Conservation (phyloP, 2,329 filamentous ascomycete genomes). For the Pseudopyrenochaeta lycopersici region DNA sequence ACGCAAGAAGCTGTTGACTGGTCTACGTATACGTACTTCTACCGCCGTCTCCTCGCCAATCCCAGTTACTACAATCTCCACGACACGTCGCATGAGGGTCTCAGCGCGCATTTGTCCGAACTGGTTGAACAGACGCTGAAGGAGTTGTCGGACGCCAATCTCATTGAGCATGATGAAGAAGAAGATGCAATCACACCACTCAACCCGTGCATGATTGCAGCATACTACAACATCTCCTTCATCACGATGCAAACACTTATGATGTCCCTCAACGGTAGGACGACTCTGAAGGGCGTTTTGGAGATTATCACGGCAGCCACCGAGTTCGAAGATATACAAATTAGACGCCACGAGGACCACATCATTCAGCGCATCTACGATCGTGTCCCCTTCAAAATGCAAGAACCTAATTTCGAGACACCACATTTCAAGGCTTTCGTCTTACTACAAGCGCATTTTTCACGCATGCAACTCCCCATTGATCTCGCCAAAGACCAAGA, state of each 20-base stretch:
- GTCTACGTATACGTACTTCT: slow-evolving; percentile 99
- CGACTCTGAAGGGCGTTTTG: slow-evolving; percentile 94
- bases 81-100: slow-evolving; percentile 86
- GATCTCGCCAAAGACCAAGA: slow-evolving; percentile 97
- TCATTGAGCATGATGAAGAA: slow-evolving; percentile 92
- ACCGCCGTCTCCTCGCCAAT: slow-evolving; percentile 91
- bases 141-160: slow-evolving; percentile 90
- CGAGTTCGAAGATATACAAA: slow-evolving; percentile 95
- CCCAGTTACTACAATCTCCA: slow-evolving; percentile 94
- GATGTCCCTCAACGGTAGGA: slow-evolving; percentile 84
- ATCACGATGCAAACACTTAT: slow-evolving; percentile 99
- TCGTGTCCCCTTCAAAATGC: slow-evolving; percentile 93
- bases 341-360: slow-evolving; percentile 88
- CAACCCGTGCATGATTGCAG: slow-evolving; percentile 97
- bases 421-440: slow-evolving; percentile 98
- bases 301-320: slow-evolving; percentile 97
- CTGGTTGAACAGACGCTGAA: slow-evolving; percentile 92
- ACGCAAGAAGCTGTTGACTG: slow-evolving; percentile 98
- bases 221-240: slow-evolving; percentile 99
- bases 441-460: slow-evolving; percentile 96
- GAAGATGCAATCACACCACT: slow-evolving; percentile 86
- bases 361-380: slow-evolving; percentile 93
- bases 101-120: slow-evolving; percentile 95
- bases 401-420: slow-evolving; percentile 84
- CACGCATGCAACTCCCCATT: slow-evolving; percentile 93